Evolutionary conservation across 2,329 filamentous ascomycete genomes (phyloP).

Genomic region (Lasiodiplodia gonubiensis): DNA sequence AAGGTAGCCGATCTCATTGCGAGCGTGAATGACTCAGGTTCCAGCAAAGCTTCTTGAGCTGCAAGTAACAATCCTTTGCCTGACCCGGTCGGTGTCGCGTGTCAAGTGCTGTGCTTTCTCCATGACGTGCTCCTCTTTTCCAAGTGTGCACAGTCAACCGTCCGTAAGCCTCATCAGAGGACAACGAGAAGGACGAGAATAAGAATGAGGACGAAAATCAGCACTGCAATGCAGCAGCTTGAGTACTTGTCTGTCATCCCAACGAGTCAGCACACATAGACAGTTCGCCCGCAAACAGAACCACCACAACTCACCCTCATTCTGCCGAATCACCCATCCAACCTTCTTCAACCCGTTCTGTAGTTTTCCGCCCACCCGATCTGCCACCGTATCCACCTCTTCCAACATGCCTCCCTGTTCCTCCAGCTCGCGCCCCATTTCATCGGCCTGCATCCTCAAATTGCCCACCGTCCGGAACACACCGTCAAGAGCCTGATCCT

Average conservation of each 20-base stretch:
- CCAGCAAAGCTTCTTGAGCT: not conserved
- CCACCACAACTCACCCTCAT: slow-evolving; percentile 73
- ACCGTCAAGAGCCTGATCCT: slow-evolving; percentile 89
- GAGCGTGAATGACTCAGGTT: not conserved
- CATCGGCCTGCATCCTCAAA: slow-evolving; percentile 85
- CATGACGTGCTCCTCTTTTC: not conserved
- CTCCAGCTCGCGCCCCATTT: slow-evolving; percentile 95
- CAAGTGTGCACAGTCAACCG: not conserved
- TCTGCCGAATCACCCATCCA: slow-evolving; percentile 80
- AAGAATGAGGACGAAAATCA: slow-evolving; percentile 88
- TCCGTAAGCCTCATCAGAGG: slow-evolving; percentile 54
- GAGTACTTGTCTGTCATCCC: slow-evolving; percentile 66
- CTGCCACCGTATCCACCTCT: slow-evolving; percentile 80
- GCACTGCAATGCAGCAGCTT: slow-evolving; percentile 86
- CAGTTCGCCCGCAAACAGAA: slow-evolving; percentile 23
- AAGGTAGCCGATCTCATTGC: not conserved
- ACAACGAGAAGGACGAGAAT: slow-evolving; percentile 78
- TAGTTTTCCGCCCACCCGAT: slow-evolving; percentile 84
- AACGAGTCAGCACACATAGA: slow-evolving; percentile 22
- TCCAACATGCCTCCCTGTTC: slow-evolving; percentile 91
- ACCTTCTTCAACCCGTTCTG: slow-evolving; percentile 87
- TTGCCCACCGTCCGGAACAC: slow-evolving; percentile 94
- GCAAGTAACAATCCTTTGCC: not conserved
- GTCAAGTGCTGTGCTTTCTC: not conserved
- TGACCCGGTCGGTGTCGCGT: not conserved